A percentile compares a stretch with the other conserved stretches of the same genome.
phyloP scores from a whole-genome alignment of 2,329 filamentous ascomycete genomes.

The Erysiphe pulchra region DNA sequence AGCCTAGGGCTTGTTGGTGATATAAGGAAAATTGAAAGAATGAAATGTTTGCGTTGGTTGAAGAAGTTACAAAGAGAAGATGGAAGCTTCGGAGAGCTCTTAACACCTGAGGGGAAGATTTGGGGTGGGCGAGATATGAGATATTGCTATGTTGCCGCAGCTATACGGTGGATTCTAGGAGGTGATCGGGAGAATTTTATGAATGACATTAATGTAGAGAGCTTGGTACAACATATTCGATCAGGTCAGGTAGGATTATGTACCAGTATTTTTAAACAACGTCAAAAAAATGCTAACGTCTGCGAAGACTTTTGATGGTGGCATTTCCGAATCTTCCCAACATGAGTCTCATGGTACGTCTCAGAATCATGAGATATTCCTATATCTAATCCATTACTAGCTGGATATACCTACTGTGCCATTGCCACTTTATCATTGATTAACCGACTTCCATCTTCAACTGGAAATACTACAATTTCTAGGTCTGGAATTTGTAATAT shows the following conservation, averaged over 20 bases:
- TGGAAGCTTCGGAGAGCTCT: constrained; percentile 74
- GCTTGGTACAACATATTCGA: constrained; percentile 44
- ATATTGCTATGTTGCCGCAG: constrained; percentile 65
- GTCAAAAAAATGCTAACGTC: constrained; percentile 3
- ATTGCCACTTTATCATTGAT: constrained; percentile 55
- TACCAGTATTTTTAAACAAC: neutral
- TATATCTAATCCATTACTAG: constrained; percentile 17
- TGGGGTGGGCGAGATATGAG: constrained; percentile 64
- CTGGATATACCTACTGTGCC: constrained; percentile 78
- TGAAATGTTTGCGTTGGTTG: constrained; percentile 48
- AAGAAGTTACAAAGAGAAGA: constrained; percentile 49
- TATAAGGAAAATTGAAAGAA: constrained; percentile 38
- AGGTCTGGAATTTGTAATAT: constrained; percentile 14
- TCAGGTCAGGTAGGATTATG: constrained; percentile 25
- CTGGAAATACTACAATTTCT: neutral
- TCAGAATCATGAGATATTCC: neutral
- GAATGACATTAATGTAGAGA: constrained; percentile 49
- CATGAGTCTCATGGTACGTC: constrained; percentile 13
- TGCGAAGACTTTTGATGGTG: constrained; percentile 13
- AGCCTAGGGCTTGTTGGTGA: constrained; percentile 36
- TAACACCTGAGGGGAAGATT: constrained; percentile 30
- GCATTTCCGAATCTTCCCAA: constrained; percentile 12
- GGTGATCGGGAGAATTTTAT: constrained; percentile 31
- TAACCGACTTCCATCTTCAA: constrained; percentile 7
- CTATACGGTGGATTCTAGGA: constrained; percentile 58